Conservation (phyloP, 805 yeast genomes). For the Millerozyma miso region DNA sequence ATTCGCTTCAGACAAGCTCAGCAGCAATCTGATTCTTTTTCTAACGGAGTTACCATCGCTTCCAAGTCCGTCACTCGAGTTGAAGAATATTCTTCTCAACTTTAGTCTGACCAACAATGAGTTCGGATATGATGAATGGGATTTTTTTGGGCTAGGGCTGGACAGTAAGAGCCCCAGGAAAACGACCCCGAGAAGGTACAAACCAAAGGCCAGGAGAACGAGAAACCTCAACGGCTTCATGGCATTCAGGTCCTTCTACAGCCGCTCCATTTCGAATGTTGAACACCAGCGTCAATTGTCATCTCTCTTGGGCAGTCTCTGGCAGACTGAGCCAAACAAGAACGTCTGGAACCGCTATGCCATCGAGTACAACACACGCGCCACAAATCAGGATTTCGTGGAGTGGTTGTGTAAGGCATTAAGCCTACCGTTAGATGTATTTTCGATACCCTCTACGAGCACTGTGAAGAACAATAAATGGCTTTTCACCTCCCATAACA, state of each 20-base stretch:
- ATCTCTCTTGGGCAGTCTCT: conserved; percentile 16
- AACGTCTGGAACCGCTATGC: conserved; percentile 28
- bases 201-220: background rate
- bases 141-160: background rate
- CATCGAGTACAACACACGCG: conserved; percentile 19
- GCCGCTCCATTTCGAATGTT: conserved; percentile 16
- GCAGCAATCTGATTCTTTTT: conserved; percentile 5
- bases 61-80: conserved; percentile 10
- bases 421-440: conserved; percentile 3
- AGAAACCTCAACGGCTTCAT: conserved; percentile 22
- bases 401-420: conserved; percentile 18
- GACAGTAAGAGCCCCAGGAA: background rate
- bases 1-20: background rate
- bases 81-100: conserved; percentile 8
- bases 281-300: conserved; percentile 23
- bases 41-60: conserved; percentile 10
- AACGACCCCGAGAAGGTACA: background rate
- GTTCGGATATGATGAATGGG: background rate
- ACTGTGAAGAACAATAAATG: conserved; percentile 6
- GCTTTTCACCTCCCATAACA: conserved; percentile 5
- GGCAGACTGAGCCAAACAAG: conserved; percentile 23
- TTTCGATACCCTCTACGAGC: conserved; percentile 1
- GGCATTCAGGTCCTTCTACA: conserved; percentile 26
- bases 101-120: conserved; percentile 4
- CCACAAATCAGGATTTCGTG: conserved; percentile 9